These are phyloP conservation scores for Retiboletus flavoniger DNA, from an alignment of 1,284 basidiomycete genomes.

Conservation along the genomic window DNA sequence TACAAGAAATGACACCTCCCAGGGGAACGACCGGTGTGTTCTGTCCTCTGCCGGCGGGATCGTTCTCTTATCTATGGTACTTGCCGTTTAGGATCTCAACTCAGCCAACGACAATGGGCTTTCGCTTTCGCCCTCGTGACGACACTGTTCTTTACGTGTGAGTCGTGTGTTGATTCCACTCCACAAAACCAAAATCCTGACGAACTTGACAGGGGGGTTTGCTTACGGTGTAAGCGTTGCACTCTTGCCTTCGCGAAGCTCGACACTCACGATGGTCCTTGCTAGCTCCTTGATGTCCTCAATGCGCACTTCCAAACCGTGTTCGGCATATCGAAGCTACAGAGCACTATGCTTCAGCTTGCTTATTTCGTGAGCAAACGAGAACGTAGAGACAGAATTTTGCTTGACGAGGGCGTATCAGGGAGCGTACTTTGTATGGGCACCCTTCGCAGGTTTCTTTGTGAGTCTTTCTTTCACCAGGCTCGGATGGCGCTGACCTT, in stretches of 20 bases:
- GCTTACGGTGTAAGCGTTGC: constrained; percentile 60
- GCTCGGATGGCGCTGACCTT: constrained; percentile 11
- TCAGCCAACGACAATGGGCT: constrained; percentile 46
- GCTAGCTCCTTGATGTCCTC: constrained; percentile 78
- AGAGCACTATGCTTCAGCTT: constrained; percentile 82
- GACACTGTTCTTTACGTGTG: constrained; percentile 79
- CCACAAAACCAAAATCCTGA: not conserved
- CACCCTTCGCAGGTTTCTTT: constrained; percentile 57
- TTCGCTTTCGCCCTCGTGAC: constrained; percentile 73
- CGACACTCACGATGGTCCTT: not conserved
- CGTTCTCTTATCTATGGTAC: not conserved
- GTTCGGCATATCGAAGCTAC: constrained; percentile 69
- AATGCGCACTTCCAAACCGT: constrained; percentile 79
- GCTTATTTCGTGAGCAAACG: constrained; percentile 67
- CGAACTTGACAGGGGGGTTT: constrained; percentile 54
- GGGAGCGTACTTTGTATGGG: constrained; percentile 69
- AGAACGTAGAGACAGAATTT: not conserved
- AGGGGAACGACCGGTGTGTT: constrained; percentile 40
- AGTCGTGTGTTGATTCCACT: constrained; percentile 28
- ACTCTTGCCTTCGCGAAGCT: not conserved
- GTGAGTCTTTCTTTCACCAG: constrained; percentile 34
- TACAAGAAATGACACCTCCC: constrained; percentile 30
- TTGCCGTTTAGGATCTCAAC: constrained; percentile 42
- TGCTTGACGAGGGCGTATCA: constrained; percentile 17
- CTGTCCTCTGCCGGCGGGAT: not conserved